Evolutionary conservation across 495 filamentous ascomycete genomes (phyloP).

Genomic region (Aspergillus sclerotiicarbonarius): DNA sequence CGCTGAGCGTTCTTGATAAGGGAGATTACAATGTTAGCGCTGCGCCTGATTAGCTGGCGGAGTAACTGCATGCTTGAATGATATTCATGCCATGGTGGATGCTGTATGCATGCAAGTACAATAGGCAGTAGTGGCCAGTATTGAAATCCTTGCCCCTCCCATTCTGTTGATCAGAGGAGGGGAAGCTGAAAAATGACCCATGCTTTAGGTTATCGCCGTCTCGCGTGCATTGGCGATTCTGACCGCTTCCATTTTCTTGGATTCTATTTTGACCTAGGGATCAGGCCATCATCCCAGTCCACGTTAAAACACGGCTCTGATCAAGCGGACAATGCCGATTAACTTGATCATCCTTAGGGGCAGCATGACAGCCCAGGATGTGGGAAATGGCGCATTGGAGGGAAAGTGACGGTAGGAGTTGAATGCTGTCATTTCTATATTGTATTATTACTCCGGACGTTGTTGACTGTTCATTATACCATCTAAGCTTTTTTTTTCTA

Average conservation of each 20-base stretch:
- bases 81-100: conserved; percentile 7
- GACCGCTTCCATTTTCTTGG: conserved; percentile 9
- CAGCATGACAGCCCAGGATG: conserved; percentile 4
- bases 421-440: too few relatives aligned
- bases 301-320: conserved; percentile 12
- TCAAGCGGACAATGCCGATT: conserved; percentile 12
- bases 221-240: conserved; percentile 15
- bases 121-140: neutral
- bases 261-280: conserved; percentile 5
- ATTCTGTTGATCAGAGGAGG: conserved; percentile 4
- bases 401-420: too few relatives aligned
- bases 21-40: neutral
- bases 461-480: neutral
- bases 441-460: too few relatives aligned
- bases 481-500: neutral
- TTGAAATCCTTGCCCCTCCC: neutral
- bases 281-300: conserved; percentile 11
- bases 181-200: neutral
- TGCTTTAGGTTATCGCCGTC: conserved; percentile 18
- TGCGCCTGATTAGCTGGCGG: neutral
- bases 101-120: conserved; percentile 5
- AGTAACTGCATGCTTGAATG: neutral
- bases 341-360: conserved; percentile 22
- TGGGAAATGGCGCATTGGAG: neutral
- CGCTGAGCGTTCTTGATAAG: neutral